A percentile compares a stretch with the other conserved stretches of the same genome.
Evolutionary conservation across 2,329 filamentous ascomycete species (phyloP).

Genomic region (Calycina marina): DNA sequence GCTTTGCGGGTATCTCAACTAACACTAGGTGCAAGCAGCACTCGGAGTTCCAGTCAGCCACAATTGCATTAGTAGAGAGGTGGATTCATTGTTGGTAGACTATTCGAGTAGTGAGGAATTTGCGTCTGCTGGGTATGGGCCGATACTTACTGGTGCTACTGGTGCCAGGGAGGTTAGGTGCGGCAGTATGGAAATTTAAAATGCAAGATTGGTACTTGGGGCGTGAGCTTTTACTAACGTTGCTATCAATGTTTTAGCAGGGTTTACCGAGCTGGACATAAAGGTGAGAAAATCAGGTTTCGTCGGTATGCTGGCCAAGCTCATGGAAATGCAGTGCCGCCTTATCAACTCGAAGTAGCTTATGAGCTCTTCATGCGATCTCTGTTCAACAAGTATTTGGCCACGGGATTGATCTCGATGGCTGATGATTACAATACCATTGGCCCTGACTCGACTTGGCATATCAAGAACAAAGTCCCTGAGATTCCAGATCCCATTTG

Average conservation of each 20-base stretch:
- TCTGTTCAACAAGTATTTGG: constrained; percentile 33
- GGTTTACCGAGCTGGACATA: constrained; percentile 47
- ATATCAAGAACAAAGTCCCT: constrained; percentile 27
- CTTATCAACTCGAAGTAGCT: constrained; percentile 35
- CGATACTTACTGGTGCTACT: constrained; percentile 47
- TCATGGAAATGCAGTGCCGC: constrained; percentile 26
- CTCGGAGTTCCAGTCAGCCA: constrained; percentile 47
- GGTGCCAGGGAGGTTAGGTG: constrained; percentile 54
- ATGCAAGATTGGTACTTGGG: no score
- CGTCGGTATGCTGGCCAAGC: constrained; percentile 4
- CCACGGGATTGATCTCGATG: constrained; percentile 28
- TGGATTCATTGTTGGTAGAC: constrained; percentile 34
- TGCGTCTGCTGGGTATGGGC: constrained; percentile 49
- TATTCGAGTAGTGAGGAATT: constrained; percentile 34
- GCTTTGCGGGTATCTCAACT: constrained; percentile 7
- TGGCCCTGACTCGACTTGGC: constrained; percentile 14
- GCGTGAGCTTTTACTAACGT: no score
- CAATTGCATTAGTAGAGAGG: constrained; percentile 41
- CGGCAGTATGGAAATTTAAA: constrained; percentile 62
- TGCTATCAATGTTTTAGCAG: constrained; percentile 50
- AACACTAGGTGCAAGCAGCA: constrained; percentile 31
- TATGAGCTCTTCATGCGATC: constrained; percentile 36
- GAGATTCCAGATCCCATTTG: constrained; percentile 27
- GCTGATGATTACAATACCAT: constrained; percentile 27
- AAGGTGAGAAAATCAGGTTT: constrained; percentile 25